Conservation (phyloP, 1,284 basidiomycete species). For the Rhodotorula mucilaginosa region DNA sequence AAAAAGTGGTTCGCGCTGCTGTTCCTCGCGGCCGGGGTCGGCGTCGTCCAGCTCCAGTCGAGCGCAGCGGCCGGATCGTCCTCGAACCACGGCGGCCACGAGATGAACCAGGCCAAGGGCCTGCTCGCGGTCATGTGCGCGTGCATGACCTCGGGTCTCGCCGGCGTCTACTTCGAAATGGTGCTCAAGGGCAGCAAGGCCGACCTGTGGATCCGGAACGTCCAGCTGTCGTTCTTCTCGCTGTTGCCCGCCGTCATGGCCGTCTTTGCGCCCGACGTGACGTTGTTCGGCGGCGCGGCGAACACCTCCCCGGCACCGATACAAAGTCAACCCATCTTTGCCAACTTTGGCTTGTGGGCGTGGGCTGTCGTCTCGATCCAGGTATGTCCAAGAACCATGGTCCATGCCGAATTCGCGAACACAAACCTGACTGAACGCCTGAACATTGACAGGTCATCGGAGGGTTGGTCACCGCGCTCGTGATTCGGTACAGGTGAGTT, state of each 20-base stretch:
- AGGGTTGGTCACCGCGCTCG: constrained; percentile 78
- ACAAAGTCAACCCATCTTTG: constrained; percentile 55
- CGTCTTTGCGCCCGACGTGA: constrained; percentile 60
- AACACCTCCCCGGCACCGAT: background rate
- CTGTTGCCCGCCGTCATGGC: constrained; percentile 84
- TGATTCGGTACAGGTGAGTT: constrained; percentile 57
- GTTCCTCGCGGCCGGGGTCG: constrained; percentile 85
- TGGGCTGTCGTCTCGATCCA: constrained; percentile 86
- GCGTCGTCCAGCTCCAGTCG: constrained; percentile 83
- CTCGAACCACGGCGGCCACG: constrained; percentile 48
- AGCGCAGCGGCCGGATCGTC: constrained; percentile 18
- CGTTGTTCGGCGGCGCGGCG: constrained; percentile 29
- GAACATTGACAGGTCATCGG: constrained; percentile 55
- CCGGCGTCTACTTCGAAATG: constrained; percentile 98
- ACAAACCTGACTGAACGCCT: no score
- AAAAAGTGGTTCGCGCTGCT: constrained; percentile 80
- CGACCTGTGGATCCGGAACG: constrained; percentile 94
- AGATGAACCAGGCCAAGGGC: constrained; percentile 79
- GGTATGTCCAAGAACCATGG: constrained; percentile 51
- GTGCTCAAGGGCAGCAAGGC: constrained; percentile 83
- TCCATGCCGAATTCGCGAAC: no score
- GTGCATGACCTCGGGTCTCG: constrained; percentile 94
- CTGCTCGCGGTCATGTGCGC: constrained; percentile 80
- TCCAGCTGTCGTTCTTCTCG: constrained; percentile 91
- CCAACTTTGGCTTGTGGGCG: constrained; percentile 82